Evolutionary conservation across 371 early-diverging fungal species (phyloP), one percentile per base, ranked within the genome.

Genomic region (Rhizopus stolonifer): DNA sequence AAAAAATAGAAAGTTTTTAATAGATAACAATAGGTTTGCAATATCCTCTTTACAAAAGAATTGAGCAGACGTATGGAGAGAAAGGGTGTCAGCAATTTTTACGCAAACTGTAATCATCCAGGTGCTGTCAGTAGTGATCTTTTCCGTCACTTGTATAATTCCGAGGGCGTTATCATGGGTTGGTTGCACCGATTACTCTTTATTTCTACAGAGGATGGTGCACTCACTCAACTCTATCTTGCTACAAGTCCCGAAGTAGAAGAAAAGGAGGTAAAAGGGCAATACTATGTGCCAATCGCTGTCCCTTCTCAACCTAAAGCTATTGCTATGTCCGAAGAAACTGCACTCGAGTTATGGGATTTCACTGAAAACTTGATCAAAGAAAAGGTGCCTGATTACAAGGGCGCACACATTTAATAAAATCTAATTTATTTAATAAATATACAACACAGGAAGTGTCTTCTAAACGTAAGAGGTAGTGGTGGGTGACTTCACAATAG

Each of bases 51-150:
- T 34, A 69, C 72, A n/a, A 65, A 70, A 18, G 75, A 69, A 33
- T 54, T 85, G 9, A 46, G 23, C 6, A 63, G 58, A 34, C 64
- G 71, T n/a, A 54, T 79, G 25, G 63, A 77, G 39, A 58, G 32
- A 1, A 66, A 65, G 21, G 74, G 71, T 3, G 25, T 62, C 13
- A 57, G 74, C 4, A 46, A 57, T 36, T 46, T 89, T 10, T 74
- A 77, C 15, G 84, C 83, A 34, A 89, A 90, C 56, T 36, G 70
- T 32, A 62, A 75, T 17, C 87, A 91, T 57, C 92, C 93, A 0
- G 93, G 93, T 4, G 56, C 64, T 14, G 81, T 89, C 17, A 46
- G 54, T 5, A 84, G 86, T 1, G 77, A 79, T 6, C 58, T 87
- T 11, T 55, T 42, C 19, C 75, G 82, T 19, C 71, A 82, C 43